Conservation (phyloP, 2,329 filamentous ascomycete genomes). For the Calonectria henricotiae region DNA sequence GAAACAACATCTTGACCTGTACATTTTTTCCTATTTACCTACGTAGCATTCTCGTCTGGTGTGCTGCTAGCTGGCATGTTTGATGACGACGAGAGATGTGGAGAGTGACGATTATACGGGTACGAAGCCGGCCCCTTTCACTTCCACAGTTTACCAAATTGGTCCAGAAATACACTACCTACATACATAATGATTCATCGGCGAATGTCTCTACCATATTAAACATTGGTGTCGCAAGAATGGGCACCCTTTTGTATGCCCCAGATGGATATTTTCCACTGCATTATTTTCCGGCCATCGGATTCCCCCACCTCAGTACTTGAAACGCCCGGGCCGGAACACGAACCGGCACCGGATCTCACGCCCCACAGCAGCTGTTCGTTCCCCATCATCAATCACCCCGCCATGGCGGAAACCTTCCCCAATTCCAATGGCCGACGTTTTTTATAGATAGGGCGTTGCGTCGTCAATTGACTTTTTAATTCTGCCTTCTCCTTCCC, state of each 20-base stretch:
- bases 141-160: not conserved
- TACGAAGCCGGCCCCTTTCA: conserved; percentile 29
- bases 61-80: conserved; percentile 8
- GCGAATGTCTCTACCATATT: not conserved
- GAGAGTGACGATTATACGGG: conserved; percentile 23
- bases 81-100: conserved; percentile 17
- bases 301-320: conserved; percentile 13
- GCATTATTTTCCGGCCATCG: not conserved
- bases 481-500: not conserved
- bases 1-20: conserved; percentile 27
- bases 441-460: conserved; percentile 29
- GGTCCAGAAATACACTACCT: conserved; percentile 15
- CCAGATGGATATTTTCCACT: not conserved
- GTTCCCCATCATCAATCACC: conserved; percentile 42
- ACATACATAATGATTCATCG: conserved; percentile 25
- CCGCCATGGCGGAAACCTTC: conserved; percentile 42
- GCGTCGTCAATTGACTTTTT: conserved; percentile 5
- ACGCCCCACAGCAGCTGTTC: conserved; percentile 47
- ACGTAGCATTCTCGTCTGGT: not conserved
- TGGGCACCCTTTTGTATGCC: not conserved
- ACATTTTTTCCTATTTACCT: conserved; percentile 26
- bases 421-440: conserved; percentile 17
- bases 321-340: conserved; percentile 34
- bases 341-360: conserved; percentile 46
- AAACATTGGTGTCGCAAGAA: not conserved